Conservation (phyloP, 2,329 filamentous ascomycete species). For the Xylariaceae sp. region DNA sequence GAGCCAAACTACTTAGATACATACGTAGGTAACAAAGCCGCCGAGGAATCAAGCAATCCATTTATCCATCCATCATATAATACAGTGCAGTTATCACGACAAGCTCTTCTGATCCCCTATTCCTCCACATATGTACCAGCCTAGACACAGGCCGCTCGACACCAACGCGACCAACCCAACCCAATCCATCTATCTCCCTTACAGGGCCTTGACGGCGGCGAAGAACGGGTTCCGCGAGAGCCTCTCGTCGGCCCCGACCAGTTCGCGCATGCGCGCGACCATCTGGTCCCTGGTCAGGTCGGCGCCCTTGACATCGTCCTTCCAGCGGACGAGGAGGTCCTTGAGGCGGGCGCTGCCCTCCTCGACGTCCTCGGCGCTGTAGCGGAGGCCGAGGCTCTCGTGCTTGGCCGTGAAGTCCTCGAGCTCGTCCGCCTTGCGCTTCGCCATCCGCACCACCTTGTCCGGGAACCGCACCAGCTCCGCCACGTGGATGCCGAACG, state of each 20-base stretch:
- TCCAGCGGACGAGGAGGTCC: slow-evolving; percentile 82
- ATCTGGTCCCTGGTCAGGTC: slow-evolving; percentile 74
- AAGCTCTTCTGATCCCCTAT: background rate
- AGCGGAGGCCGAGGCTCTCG: slow-evolving; percentile 48
- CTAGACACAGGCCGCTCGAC: too few relatives aligned
- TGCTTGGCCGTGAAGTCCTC: slow-evolving; percentile 91
- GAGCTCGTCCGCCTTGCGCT: slow-evolving; percentile 95
- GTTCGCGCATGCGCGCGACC: slow-evolving; percentile 73
- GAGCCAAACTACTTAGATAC: background rate
- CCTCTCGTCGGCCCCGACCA: slow-evolving; percentile 74
- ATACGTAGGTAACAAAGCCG: too few relatives aligned
- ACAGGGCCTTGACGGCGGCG: slow-evolving; percentile 61
- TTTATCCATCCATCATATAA: background rate
- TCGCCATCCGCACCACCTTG: slow-evolving; percentile 99
- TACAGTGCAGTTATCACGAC: background rate
- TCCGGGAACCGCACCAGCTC: slow-evolving; percentile 95
- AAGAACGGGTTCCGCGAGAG: slow-evolving; percentile 71
- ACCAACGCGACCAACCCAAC: too few relatives aligned
- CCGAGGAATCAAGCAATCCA: background rate
- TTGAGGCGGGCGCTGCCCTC: slow-evolving; percentile 86
- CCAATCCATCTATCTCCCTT: too few relatives aligned
- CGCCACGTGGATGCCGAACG: slow-evolving; percentile 96
- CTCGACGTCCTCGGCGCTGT: slow-evolving; percentile 84
- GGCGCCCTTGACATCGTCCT: slow-evolving; percentile 67
- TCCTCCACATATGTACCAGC: background rate